Evolutionary conservation across 225 moss, liverwort and hornwort species (phyloP), one percentile per base, ranked within the genome.

Genomic region (Ulota crispa): DNA sequence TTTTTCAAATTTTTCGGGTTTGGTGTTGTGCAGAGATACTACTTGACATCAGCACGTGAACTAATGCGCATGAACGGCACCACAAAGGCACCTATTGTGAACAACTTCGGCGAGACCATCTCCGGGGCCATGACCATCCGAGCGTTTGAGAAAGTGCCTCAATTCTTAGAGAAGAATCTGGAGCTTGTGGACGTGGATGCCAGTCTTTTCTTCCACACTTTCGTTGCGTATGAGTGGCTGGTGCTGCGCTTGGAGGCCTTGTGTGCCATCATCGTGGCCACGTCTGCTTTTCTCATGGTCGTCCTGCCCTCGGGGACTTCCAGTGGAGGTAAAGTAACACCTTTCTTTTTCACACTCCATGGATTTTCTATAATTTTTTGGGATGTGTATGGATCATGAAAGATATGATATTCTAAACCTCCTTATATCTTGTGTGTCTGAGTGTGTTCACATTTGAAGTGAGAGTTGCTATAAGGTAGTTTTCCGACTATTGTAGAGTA

Each of bases 41-140:
- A 92, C 70, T 66, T 95, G 70, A 52, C 91, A 18, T 90, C 96
- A 34, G 88, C 94, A 64, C 88, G 93, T 60, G 93, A 97, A 75
- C 81, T 95, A 27, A 97, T 95, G 84, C 91, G 95, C n/a, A 88
- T 97, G 76, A 95, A 95, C 36, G 91, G 93, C 36, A 86, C 93
- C 27, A 93, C 95, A 0, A 97, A 93, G 83, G 96, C 96, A 34
- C 93, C 96, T 1, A 93, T 97, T 31, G 85, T 95, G 68, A 95
- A 97, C 75, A 90, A 92, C 64, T 97, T 95, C 54, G 91, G 88
- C 3, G 96, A 95, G 87, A 89, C 93, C 9, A 92, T 97, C 47
- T 80, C 88, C 19, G 94, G 95, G 11, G 92, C 92, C 45, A 85
- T 86, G 82, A 94, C 93, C 6, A 92, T 97, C 45, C 94, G 96